Evolutionary conservation across 192 early-diverging fungal genomes (phyloP).

Genomic region (Entomortierella parvispora): DNA sequence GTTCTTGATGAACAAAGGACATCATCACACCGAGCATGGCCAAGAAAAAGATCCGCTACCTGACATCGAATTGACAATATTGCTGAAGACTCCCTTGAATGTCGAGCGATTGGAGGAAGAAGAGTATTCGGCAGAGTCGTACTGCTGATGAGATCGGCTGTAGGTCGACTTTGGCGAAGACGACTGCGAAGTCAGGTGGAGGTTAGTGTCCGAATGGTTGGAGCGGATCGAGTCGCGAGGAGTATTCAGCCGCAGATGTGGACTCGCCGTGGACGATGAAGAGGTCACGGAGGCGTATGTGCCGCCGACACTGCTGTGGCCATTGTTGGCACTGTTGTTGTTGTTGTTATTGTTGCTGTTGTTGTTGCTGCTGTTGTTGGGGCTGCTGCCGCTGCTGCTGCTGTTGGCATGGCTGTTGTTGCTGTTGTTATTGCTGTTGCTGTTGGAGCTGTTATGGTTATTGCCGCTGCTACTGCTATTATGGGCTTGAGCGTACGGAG

Average conservation of each 20-base stretch:
- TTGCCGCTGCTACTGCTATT: not conserved
- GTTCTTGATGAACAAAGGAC: not conserved
- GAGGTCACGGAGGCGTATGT: not conserved
- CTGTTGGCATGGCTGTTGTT: not conserved
- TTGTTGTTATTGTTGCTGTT: constrained; percentile 5
- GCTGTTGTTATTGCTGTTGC: not conserved
- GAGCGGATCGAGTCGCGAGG: constrained; percentile 42
- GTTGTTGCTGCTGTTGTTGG: constrained; percentile 5
- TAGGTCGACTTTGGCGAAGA: constrained; percentile 50
- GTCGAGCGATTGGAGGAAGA: constrained; percentile 51
- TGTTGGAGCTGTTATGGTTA: not conserved
- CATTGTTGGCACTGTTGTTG: constrained; percentile 9
- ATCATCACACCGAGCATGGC: no score
- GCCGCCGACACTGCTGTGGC: not conserved
- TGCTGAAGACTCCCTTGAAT: constrained; percentile 67
- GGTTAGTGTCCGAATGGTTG: constrained; percentile 31
- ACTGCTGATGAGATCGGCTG: constrained; percentile 32
- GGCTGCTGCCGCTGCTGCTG: constrained; percentile 2
- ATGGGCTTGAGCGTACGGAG: constrained; percentile 3
- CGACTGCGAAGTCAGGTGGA: constrained; percentile 31
- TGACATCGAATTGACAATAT: constrained; percentile 64
- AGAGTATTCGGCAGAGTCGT: constrained; percentile 32
- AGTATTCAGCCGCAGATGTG: constrained; percentile 22
- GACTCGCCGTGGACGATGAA: not conserved
- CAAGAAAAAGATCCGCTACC: constrained; percentile 26